phyloP scores from a whole-genome alignment of 176 grass and related monocot species.

The Eragrostis curvula region DNA sequence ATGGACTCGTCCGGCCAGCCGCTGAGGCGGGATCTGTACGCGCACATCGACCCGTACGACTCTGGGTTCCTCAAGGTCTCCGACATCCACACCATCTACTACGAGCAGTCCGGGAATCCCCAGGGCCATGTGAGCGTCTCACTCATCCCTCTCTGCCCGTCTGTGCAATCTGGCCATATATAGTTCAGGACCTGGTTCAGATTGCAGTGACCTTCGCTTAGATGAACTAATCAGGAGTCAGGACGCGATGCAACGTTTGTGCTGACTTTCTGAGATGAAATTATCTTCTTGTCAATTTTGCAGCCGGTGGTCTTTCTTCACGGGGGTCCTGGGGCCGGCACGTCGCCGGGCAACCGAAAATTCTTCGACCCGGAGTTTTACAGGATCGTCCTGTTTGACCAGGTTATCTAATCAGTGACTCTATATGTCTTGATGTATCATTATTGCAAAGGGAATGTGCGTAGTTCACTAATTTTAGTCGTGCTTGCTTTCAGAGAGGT shows the following conservation, averaged over 20 bases:
- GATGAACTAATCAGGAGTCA: not conserved
- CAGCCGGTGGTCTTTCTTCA: constrained; percentile 95
- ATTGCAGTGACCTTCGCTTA: not conserved
- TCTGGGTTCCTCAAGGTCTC: constrained; percentile 81
- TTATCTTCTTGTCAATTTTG: not conserved
- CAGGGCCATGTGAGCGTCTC: constrained; percentile 67
- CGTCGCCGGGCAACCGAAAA: constrained; percentile 67
- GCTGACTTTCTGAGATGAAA: not conserved
- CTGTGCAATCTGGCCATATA: not conserved
- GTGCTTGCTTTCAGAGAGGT: constrained; percentile 61
- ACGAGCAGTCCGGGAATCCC: constrained; percentile 93
- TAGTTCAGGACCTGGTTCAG: too few species aligned
- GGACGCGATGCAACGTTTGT: not conserved
- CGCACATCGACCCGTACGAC: constrained; percentile 70
- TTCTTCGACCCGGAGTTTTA: constrained; percentile 91
- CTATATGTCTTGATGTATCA: not conserved
- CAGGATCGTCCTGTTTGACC: constrained; percentile 84
- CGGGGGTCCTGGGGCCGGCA: constrained; percentile 78
- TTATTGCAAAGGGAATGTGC: not conserved
- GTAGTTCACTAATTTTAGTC: not conserved
- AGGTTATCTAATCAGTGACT: constrained; percentile 43
- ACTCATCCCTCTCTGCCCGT: not conserved
- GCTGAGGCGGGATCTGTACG: constrained; percentile 59
- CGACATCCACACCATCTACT: constrained; percentile 82
- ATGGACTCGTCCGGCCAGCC: constrained; percentile 35